Evolutionary conservation across 805 yeast species (phyloP), one percentile per base, ranked within the genome.

Genomic region (Metschnikowia hibisci): DNA sequence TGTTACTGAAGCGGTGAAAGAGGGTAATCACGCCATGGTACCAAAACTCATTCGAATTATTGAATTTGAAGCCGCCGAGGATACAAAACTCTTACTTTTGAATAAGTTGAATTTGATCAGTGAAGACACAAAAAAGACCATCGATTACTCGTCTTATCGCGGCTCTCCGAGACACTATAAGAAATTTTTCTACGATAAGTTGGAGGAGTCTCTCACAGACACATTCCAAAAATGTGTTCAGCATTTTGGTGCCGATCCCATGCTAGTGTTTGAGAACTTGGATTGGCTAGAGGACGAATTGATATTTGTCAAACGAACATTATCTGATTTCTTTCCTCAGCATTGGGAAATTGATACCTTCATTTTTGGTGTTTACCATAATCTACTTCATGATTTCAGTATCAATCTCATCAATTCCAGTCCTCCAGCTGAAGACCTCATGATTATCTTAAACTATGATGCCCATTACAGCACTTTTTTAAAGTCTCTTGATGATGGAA

Each of bases 201-300:
- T 87, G 33, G 76, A 78, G 49, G 73, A 72, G 39, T 75, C 87
- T 6, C 75, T 90, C 10, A 69, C 64, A 22, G 85, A 81, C 15
- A 82, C 84, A 32, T 89, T 89, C 65, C 68, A 74, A 28, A 78
- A 81, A 45, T 81, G 89, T 66, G 74, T 70, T 54, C 77, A 74
- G 45, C 74, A 74, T 45, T 82, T 72, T 57, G 66, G 63, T 20
- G 46, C 58, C 4, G 77, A 74, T 39, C 73, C 73, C 30, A 78
- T 81, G 62, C 73, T 71, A 13, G 80, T 88, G 1, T 71, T 86
- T 44, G 82, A 83, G 31, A 80, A 85, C 51, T 64, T 90, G 43
- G 82, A 81, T 44, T 91, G 96, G 90, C 76, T 89, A 14, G 87
- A 84, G 60, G 82, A 84, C 51, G 97, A 91, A 55, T 65, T 93